Percentiles rank a stretch among this genome's conserved stretches.
phyloP scores from a whole-genome alignment of 2,329 filamentous ascomycete species.

The Xylariaceae sp. region DNA sequence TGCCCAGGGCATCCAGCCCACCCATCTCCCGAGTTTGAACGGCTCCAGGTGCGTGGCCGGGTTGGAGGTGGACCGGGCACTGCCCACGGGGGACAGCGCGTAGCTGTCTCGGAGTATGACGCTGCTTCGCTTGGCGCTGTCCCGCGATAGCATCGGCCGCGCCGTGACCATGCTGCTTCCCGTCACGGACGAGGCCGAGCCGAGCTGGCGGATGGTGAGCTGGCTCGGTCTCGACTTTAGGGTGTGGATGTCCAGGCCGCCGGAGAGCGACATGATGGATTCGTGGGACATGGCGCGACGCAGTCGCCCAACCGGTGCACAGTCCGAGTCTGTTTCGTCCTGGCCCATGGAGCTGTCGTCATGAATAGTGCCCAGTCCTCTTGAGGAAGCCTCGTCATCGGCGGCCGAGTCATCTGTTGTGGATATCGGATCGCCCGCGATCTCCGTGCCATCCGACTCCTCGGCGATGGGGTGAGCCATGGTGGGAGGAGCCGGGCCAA shows the following conservation, averaged over 20 bases:
- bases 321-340: constrained; percentile 42
- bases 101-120: constrained; percentile 62
- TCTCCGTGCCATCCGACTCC: constrained; percentile 42
- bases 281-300: constrained; percentile 80
- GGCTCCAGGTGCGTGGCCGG: constrained; percentile 36
- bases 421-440: constrained; percentile 39
- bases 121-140: constrained; percentile 55
- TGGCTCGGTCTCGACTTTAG: constrained; percentile 78
- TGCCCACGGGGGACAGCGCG: constrained; percentile 32
- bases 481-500: constrained; percentile 27
- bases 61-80: constrained; percentile 44
- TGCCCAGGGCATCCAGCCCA: constrained; percentile 50
- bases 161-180: constrained; percentile 65
- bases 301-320: constrained; percentile 52
- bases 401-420: constrained; percentile 46
- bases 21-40: constrained; percentile 49
- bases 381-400: constrained; percentile 37
- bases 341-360: constrained; percentile 38
- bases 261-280: constrained; percentile 84
- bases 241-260: constrained; percentile 89
- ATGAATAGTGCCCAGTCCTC: constrained; percentile 28
- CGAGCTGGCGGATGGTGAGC: constrained; percentile 63
- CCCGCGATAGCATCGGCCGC: constrained; percentile 60
- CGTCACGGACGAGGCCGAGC: constrained; percentile 59
- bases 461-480: constrained; percentile 37